Evolutionary conservation across 352 stramenopile species (phyloP), one percentile per base, ranked within the genome.

Genomic region (Hyphochytrium catenoides): DNA sequence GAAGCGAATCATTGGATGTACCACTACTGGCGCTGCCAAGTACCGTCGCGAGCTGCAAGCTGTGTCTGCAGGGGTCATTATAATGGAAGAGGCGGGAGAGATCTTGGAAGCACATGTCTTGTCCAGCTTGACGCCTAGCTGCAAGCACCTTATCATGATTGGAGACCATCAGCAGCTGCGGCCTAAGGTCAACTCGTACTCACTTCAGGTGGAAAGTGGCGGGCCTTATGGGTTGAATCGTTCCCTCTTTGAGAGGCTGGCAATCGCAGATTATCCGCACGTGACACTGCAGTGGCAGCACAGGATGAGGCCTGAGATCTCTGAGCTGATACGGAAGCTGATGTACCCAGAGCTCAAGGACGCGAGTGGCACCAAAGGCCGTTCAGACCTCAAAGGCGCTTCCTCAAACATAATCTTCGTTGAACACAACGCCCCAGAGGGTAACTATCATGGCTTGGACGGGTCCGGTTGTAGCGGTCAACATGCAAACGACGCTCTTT

Each of bases 41-140:
- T 59, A 74, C 32, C 56, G 59, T 21, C 46, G 70, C 18, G 54
- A 78, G 18, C 48, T 87, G 6, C 52, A 50, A 18, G 50, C 47
- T 7, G 55, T 76, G 34, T 47, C 46, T 5, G 50, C 67, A 9
- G 56, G 56, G 2, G 57, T 86, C n/a, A 54, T 89, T 1, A 60
- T 89, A 35, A 68, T 74, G 22, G 71, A 85, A 48, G 74, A 89
- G 55, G 74, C 74, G 15, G 71, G 63, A 11, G 74, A 89, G 49
- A 64, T 89, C 4, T 46, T 86, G 0, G 71, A 86, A 43, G 60
- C 57, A 7, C 60, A 73, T 32, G 36, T 73, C 4, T 48, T 73
- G 35, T 49, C 57, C 24, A 69, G 60, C 28, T 39, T 81, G 24
- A 56, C 54, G n/a, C 48, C 56, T 9, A 43, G 47, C 1, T 77